Evolutionary conservation across 208 protist genomes (phyloP).

Genomic region (Leishmania turanica): DNA sequence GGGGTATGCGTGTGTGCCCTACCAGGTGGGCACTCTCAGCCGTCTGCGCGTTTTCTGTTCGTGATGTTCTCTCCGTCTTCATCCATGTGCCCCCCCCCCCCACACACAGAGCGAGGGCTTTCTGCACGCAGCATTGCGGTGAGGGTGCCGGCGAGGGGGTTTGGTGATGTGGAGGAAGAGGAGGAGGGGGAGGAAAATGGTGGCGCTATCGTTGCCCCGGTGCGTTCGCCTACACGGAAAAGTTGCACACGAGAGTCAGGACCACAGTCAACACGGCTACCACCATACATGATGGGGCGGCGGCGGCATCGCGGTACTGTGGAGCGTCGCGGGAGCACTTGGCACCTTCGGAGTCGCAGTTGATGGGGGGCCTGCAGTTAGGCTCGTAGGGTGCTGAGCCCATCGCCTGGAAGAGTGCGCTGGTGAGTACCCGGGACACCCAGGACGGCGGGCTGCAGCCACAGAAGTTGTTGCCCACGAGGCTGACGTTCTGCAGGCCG

Average conservation of each 20-base stretch:
- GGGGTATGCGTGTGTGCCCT: too few species aligned
- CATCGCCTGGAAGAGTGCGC: constrained; percentile 11
- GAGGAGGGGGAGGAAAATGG: not conserved
- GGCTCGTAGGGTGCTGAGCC: constrained; percentile 3
- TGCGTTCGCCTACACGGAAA: not conserved
- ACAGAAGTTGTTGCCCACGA: constrained; percentile 22
- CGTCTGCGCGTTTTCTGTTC: too few species aligned
- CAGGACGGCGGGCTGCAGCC: constrained; percentile 19
- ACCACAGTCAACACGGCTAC: constrained; percentile 3
- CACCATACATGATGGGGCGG: not conserved
- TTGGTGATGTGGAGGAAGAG: not conserved
- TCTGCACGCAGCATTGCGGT: not conserved
- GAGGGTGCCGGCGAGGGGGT: not conserved
- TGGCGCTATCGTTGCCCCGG: not conserved
- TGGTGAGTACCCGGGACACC: constrained; percentile 7
- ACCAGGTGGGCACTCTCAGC: too few species aligned
- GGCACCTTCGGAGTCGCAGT: constrained; percentile 4
- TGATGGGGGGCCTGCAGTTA: constrained; percentile 6
- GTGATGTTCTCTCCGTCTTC: not conserved
- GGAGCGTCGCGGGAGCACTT: constrained; percentile 6
- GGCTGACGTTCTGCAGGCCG: constrained; percentile 8
- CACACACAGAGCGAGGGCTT: not conserved
- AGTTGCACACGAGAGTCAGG: not conserved
- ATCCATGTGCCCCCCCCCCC: not conserved
- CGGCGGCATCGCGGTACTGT: constrained; percentile 11